These are phyloP conservation scores for Magnusiomyces tetraspermus DNA, from an alignment of 1,139 yeast genomes.

Conservation along the genomic window DNA sequence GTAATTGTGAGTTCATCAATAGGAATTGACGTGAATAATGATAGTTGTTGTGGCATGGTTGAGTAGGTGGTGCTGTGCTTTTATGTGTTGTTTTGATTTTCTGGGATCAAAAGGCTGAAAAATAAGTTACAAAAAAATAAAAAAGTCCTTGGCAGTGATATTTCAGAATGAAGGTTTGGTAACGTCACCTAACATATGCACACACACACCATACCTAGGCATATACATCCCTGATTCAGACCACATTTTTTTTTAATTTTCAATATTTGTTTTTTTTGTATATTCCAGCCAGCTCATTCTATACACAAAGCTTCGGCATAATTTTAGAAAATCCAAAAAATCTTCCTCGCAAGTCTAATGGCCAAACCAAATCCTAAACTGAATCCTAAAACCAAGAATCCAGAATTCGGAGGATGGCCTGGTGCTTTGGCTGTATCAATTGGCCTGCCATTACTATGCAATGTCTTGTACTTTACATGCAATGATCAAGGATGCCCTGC, in stretches of 20 bases:
- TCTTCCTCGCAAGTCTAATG: neutral
- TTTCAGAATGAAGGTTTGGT: neutral
- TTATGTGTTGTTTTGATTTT: neutral
- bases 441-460: conserved; percentile 57
- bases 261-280: neutral
- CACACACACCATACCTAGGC: neutral
- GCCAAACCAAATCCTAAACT: conserved; percentile 26
- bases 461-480: conserved; percentile 45
- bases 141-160: neutral
- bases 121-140: neutral
- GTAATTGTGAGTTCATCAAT: conserved; percentile 28
- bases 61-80: neutral
- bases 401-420: conserved; percentile 67
- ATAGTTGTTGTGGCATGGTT: conserved; percentile 31
- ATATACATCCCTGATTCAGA: neutral
- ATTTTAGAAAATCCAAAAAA: no score
- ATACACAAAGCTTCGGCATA: neutral
- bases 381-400: conserved; percentile 62
- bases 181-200: neutral
- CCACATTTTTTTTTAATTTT: neutral
- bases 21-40: conserved; percentile 27
- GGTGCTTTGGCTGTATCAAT: conserved; percentile 64
- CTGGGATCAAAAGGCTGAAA: neutral
- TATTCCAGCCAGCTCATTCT: neutral
- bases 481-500: conserved; percentile 32